phyloP scores from a whole-genome alignment of 2,329 filamentous ascomycete genomes.

The Venturia aucupariae region DNA sequence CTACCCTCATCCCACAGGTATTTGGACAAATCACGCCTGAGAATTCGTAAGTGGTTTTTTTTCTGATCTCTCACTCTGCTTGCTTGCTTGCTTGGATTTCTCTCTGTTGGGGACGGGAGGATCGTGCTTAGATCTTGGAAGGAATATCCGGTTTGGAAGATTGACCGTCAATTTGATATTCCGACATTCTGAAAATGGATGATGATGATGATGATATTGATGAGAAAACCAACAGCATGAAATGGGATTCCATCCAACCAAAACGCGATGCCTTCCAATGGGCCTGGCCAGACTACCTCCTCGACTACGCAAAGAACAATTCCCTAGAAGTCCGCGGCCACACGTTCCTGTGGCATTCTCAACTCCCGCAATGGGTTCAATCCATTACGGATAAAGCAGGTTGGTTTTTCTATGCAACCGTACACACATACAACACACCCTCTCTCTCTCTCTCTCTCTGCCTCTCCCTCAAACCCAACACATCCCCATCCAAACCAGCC shows the following conservation, averaged over 20 bases:
- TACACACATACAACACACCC: too few species aligned
- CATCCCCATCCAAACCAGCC: too few species aligned
- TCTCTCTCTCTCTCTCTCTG: too few species aligned
- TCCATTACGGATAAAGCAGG: slow-evolving; percentile 43
- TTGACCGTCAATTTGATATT: too few species aligned
- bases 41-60: slow-evolving; percentile 36
- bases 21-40: slow-evolving; percentile 59
- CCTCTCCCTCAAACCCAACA: too few species aligned
- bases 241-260: slow-evolving; percentile 49
- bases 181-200: too few species aligned
- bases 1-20: slow-evolving; percentile 49
- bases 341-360: slow-evolving; percentile 54
- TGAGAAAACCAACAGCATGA: not conserved
- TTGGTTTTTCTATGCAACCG: too few species aligned
- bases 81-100: too few species aligned
- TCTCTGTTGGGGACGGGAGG: too few species aligned
- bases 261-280: slow-evolving; percentile 47
- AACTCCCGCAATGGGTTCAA: slow-evolving; percentile 47
- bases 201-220: too few species aligned
- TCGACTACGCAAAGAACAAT: slow-evolving; percentile 49
- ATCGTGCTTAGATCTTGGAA: too few species aligned
- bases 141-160: too few species aligned
- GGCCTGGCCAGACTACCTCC: slow-evolving; percentile 47
- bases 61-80: not conserved
- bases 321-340: slow-evolving; percentile 54